Evolutionary conservation across 495 filamentous ascomycete species (phyloP).

Genomic region (Penicillium odoratum): DNA sequence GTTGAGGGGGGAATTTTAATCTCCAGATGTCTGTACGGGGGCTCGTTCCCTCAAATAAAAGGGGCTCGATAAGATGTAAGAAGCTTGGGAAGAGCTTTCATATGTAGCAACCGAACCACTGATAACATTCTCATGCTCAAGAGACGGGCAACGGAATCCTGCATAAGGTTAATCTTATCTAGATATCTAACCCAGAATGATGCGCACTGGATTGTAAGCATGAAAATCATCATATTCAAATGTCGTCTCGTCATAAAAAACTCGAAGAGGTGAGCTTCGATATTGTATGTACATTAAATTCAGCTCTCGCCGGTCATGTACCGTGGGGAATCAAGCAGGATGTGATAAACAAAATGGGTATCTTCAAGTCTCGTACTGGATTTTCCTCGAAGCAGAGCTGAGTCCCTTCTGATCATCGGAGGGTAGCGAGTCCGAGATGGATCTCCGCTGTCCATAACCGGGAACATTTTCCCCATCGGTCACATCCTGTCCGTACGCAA

Average conservation of each 20-base stretch:
- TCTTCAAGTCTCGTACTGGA: slow-evolving; percentile 5
- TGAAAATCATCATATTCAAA: background rate
- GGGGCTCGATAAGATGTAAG: background rate
- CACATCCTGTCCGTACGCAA: slow-evolving; percentile 44
- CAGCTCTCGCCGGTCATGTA: background rate
- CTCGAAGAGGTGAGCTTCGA: background rate
- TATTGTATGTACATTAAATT: background rate
- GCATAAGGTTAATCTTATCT: too few species aligned
- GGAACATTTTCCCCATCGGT: slow-evolving; percentile 24
- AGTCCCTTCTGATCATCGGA: slow-evolving; percentile 24
- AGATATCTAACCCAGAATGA: too few species aligned
- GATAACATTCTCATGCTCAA: too few species aligned
- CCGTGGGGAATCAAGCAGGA: background rate
- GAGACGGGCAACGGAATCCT: too few species aligned
- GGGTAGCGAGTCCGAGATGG: slow-evolving; percentile 16
- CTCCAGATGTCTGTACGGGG: too few species aligned
- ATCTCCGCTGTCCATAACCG: slow-evolving; percentile 8
- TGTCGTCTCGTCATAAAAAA: background rate
- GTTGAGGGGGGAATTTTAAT: background rate
- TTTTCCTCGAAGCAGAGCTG: slow-evolving; percentile 15
- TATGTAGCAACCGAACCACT: too few species aligned
- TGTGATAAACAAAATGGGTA: background rate
- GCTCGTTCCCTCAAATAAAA: too few species aligned
- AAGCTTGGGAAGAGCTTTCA: too few species aligned
- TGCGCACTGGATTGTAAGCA: background rate